phyloP scores from a whole-genome alignment of 2,329 filamentous ascomycete species.

The Cyphellophora europaea region DNA sequence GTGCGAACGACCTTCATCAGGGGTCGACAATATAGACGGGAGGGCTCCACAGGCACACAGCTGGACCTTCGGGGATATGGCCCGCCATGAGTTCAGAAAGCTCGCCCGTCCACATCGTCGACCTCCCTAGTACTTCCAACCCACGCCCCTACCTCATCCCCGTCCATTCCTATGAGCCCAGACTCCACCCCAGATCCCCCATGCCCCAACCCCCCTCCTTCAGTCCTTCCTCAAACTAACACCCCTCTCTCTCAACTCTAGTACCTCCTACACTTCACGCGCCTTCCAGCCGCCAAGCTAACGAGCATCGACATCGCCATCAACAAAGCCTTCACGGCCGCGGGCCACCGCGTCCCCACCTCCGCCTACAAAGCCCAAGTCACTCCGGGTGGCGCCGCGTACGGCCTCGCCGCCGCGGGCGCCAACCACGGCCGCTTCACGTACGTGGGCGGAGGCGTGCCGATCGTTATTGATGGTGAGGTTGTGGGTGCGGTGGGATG shows the following conservation, averaged over 20 bases:
- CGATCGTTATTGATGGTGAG: conserved; percentile 38
- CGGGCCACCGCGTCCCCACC: conserved; percentile 44
- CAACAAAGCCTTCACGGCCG: conserved; percentile 46
- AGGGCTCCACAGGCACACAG: too few species aligned
- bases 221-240: too few species aligned
- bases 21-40: too few species aligned
- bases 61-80: too few species aligned
- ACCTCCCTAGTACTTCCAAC: background rate
- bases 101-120: background rate
- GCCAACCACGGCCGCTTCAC: conserved; percentile 45
- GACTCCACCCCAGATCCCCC: too few species aligned
- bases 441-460: conserved; percentile 45
- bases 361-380: conserved; percentile 44
- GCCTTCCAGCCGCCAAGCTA: conserved; percentile 44
- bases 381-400: conserved; percentile 43
- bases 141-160: too few species aligned
- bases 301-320: conserved; percentile 45
- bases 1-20: too few species aligned
- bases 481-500: conserved; percentile 47
- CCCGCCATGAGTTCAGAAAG: too few species aligned
- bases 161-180: too few species aligned
- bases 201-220: too few species aligned
- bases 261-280: conserved; percentile 33
- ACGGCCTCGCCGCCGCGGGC: conserved; percentile 37
- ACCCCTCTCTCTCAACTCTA: too few species aligned